phyloP scores from a whole-genome alignment of 768 basidiomycete species.

The Auricularia cornea region DNA sequence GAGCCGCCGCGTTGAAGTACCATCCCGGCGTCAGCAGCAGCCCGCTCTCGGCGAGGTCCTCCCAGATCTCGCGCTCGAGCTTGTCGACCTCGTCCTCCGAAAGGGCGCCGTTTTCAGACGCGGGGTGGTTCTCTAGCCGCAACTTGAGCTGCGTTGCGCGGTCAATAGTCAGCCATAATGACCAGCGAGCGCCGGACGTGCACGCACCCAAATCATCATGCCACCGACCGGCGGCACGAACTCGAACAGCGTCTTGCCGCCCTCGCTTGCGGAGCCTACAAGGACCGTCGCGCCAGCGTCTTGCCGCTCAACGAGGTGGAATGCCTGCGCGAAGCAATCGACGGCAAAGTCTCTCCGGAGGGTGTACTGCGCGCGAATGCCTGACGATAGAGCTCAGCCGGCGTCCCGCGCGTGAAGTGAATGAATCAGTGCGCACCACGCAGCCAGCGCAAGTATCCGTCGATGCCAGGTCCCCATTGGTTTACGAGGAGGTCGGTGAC shows the following conservation, averaged over 20 bases:
- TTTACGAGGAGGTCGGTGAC: conserved; percentile 50
- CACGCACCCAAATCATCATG: conserved; percentile 69
- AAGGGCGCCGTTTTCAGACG: conserved; percentile 16
- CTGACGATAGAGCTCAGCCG: too few relatives aligned
- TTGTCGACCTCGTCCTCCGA: conserved; percentile 28
- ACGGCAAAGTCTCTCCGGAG: conserved; percentile 55
- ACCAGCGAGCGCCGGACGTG: background rate
- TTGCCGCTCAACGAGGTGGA: conserved; percentile 29
- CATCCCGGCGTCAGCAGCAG: conserved; percentile 59
- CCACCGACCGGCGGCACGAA: conserved; percentile 74
- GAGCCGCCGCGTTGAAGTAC: conserved; percentile 23
- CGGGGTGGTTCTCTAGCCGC: conserved; percentile 50
- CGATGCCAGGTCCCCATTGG: conserved; percentile 44
- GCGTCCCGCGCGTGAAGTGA: too few relatives aligned
- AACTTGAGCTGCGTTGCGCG: conserved; percentile 19
- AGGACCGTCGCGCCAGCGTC: conserved; percentile 13
- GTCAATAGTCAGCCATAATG: background rate
- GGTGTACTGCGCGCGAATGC: conserved; percentile 47
- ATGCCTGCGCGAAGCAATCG: conserved; percentile 54
- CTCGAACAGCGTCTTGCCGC: conserved; percentile 39
- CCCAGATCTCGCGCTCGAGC: conserved; percentile 54
- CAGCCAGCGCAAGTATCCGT: conserved; percentile 73
- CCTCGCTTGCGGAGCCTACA: background rate
- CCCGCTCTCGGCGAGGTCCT: conserved; percentile 47
- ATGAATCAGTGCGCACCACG: conserved; percentile 32